Evolutionary conservation across 495 filamentous ascomycete species (phyloP).

Genomic region (Penicillium alfredii): DNA sequence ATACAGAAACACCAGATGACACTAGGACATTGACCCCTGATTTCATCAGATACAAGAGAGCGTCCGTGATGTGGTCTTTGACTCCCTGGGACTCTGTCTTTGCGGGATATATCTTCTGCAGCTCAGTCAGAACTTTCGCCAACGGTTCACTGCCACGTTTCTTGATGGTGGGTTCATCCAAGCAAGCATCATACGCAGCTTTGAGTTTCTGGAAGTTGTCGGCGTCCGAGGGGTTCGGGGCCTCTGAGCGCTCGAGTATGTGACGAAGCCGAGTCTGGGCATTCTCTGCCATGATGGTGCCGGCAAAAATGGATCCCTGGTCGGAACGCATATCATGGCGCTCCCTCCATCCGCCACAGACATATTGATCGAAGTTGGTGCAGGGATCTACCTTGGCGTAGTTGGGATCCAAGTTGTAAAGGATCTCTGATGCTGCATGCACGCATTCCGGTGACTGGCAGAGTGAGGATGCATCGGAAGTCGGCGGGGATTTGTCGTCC

Average conservation of each 20-base stretch:
- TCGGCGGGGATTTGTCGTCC: too few species aligned
- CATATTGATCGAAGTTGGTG: conserved; percentile 60
- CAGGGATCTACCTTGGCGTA: conserved; percentile 62
- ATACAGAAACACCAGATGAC: conserved; percentile 42
- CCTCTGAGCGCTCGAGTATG: conserved; percentile 55
- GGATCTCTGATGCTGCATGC: conserved; percentile 60
- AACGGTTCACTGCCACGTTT: conserved; percentile 50
- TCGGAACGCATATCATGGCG: conserved; percentile 63
- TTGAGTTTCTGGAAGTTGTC: conserved; percentile 64
- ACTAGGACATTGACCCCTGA: conserved; percentile 47
- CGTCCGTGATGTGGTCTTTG: conserved; percentile 42
- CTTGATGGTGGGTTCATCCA: conserved; percentile 51
- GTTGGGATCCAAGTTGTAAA: conserved; percentile 62
- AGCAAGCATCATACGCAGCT: conserved; percentile 57
- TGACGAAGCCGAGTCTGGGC: conserved; percentile 55
- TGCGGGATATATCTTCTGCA: conserved; percentile 50
- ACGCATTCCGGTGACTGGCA: conserved; percentile 62
- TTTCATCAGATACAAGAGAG: conserved; percentile 49
- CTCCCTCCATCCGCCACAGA: conserved; percentile 62
- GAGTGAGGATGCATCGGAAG: conserved; percentile 12
- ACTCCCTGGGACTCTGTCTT: conserved; percentile 36
- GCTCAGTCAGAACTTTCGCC: conserved; percentile 40
- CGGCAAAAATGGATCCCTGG: conserved; percentile 53
- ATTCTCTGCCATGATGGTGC: conserved; percentile 54
- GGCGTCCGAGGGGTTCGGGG: conserved; percentile 46